Conservation (phyloP, 306 rosid genomes). For the Castanospermum australe region DNA sequence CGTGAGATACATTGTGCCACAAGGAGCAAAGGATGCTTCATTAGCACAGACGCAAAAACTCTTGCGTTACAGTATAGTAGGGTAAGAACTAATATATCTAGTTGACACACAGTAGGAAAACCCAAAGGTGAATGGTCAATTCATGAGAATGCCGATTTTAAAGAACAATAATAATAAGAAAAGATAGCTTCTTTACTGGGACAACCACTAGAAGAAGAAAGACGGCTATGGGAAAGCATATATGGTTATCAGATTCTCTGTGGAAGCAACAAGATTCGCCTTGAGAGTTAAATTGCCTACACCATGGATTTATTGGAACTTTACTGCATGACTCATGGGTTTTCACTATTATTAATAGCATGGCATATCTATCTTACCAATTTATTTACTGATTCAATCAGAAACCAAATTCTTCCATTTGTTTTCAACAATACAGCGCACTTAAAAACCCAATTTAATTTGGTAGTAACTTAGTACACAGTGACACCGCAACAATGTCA, state of each 20-base stretch:
- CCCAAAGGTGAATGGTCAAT: not conserved
- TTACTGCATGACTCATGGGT: not conserved
- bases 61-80: not conserved
- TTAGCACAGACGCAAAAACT: not conserved
- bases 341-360: constrained; percentile 11
- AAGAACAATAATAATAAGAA: not conserved
- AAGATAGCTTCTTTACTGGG: not conserved
- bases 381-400: not conserved
- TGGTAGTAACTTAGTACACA: not conserved
- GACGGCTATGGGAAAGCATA: not conserved
- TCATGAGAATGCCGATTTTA: not conserved
- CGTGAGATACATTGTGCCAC: not conserved
- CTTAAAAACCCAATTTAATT: constrained; percentile 13
- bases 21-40: constrained; percentile 7
- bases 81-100: not conserved
- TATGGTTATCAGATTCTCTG: not conserved
- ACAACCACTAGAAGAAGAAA: not conserved
- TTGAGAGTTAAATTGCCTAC: not conserved
- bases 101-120: not conserved
- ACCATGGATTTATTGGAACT: not conserved
- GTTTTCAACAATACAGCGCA: constrained; percentile 1
- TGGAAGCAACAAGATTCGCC: not conserved
- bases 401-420: not conserved
- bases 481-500: not conserved
- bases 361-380: not conserved